Evolutionary conservation across 106 monocot genomes (phyloP).

Genomic region (Alisma plantagoaquatica): DNA sequence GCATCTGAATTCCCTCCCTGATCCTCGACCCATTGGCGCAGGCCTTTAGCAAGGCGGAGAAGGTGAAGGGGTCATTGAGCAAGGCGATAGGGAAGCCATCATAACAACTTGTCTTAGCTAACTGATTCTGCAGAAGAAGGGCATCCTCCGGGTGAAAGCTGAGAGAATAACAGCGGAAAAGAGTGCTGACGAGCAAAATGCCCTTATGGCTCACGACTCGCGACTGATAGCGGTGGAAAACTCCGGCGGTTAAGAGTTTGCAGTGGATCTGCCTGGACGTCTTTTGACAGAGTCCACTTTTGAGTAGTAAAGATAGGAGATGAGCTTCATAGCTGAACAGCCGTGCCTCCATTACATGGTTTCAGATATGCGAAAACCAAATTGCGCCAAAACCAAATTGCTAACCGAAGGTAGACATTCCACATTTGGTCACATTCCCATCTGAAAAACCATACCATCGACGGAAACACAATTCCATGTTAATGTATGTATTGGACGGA

Average conservation of each 20-base stretch:
- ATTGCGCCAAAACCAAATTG: too few relatives aligned
- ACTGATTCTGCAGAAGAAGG: conserved; percentile 38
- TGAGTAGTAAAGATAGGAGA: conserved; percentile 27
- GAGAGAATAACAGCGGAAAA: conserved; percentile 46
- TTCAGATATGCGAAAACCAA: too few relatives aligned
- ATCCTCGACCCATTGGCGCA: conserved; percentile 30
- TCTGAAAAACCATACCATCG: too few relatives aligned
- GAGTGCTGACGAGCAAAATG: conserved; percentile 35
- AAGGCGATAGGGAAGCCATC: not conserved
- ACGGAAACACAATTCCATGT: too few relatives aligned
- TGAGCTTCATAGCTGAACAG: conserved; percentile 3
- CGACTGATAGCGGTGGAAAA: conserved; percentile 6
- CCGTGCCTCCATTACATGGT: too few relatives aligned
- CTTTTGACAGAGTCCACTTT: conserved; percentile 5
- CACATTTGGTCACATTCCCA: too few relatives aligned
- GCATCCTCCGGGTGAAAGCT: conserved; percentile 36
- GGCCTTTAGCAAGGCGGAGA: conserved; percentile 53
- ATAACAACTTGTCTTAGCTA: not conserved
- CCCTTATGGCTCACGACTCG: not conserved
- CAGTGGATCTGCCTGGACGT: conserved; percentile 37
- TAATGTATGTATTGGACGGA: too few relatives aligned
- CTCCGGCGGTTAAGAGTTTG: conserved; percentile 27
- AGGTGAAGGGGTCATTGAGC: conserved; percentile 48
- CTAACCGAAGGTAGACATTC: too few relatives aligned
- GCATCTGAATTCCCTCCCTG: conserved; percentile 25